Base-by-base conservation (phyloP, 176 grass and related monocot genomes). In the Microstegium vimineum region DNA sequence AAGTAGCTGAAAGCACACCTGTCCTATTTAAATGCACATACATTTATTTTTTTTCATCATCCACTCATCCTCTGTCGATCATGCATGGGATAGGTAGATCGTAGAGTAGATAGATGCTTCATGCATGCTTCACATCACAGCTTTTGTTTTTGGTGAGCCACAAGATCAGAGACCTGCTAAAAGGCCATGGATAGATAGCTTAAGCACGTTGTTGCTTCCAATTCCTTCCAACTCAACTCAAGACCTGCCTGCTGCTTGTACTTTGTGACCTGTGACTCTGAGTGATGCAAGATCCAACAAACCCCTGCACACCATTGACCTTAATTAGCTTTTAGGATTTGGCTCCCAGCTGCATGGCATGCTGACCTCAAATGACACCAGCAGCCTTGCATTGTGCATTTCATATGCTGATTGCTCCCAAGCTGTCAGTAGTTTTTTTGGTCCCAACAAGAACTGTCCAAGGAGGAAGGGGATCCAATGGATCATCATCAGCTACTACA, bases 1-100 rank as follows among this genome's bases (percentile, higher is more conserved):
- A 97, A 92, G 91, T 77, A 82, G 87, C 65, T 79, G 87, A 69
- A 57, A 63, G 89, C 83, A 56, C 71, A 73, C 79, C 85, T 86
- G 82, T 73, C 69, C 64, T 52, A 87, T 75, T 75, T 89, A 77
- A 94, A 97, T 90, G 87, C 71, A 43, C 40, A 78, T 92, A 62
- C 3, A 45, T 17, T 25, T 45, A 28, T 45, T 45, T 71, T 36
- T 36, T 71, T 41, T 40, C 38, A 25, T 40, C 34, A 69, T 40
- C 35, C 36, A 25, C 38, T 71, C 23, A 71, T 45, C 15, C 40
- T 43, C 25, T 17, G 1, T 28, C 68, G 38, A 71, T 45, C 13
- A 46, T 71, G 23, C 57, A 61, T 27, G 23, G 6, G 23, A 61
- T 61, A 45, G 38, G 26, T 43, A 70, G 67, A 69, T 59, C 22